Base-by-base conservation (phyloP, 1,139 yeast genomes). In the Blastobotrys malaysiensis region DNA sequence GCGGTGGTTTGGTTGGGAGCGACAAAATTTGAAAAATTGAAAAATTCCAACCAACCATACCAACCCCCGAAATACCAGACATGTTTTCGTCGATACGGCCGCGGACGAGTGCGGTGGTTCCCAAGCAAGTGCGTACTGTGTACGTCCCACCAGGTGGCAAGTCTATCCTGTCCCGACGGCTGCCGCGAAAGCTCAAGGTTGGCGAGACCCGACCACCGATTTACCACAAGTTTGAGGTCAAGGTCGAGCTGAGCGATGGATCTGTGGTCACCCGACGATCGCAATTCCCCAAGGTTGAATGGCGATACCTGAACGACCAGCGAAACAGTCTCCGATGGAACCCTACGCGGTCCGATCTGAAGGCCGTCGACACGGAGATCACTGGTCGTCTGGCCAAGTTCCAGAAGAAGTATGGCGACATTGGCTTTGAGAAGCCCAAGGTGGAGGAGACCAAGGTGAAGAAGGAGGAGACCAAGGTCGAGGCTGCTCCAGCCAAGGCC, bases 201-300 rank as follows among this genome's bases (percentile, higher is more conserved):
- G 97, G 97, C 51, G 85, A 84, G 68, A 90, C 96, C 16, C 81
- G 97, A 72, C 97, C 98, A 1, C 90, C 97, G 46, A 86, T 91
- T 48, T 91, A 88, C 72, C 81, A 91, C 73, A 89, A 88, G 68
- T 93, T 93, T 68, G 91, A 91, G 60, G 87, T 95, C 45, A 73
- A 79, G 49, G 91, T 93, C 11, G 96, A 91, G 71, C 78, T 91
- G 55, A 86, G 95, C 63, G 98, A 93, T 69, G 99, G 99, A 1
- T 86, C 97, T 27, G 96, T 95, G 0, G 77, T 89, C 43, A 77
- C 76, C 43, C 80, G 99, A 72, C 79, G 88, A 65, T 84, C 97
- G 0, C 96, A 88, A 62, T 90, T 83, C 56, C 98, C 99, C 5
- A 86, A 89, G 65, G 86, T 81, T 55, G 97, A 93, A 68, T 77